These are phyloP conservation scores for Sarcomyxa edulis DNA, from an alignment of 768 basidiomycete species.

Conservation along the genomic window DNA sequence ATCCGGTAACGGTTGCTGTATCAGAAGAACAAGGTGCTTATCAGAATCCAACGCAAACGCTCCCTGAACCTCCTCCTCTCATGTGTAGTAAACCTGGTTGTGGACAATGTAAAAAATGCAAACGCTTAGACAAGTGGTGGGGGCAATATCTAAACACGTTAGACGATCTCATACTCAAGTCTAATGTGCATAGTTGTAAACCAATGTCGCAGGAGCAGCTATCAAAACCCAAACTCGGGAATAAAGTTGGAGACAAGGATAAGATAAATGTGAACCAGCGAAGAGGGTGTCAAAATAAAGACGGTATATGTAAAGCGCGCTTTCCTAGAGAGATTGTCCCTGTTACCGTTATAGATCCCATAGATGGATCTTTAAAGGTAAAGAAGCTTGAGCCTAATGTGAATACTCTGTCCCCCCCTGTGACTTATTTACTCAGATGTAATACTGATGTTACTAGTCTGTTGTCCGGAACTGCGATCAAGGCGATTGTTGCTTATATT, in stretches of 20 bases:
- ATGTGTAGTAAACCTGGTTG: conserved; percentile 7
- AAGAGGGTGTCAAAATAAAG: no score
- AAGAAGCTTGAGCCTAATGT: conserved; percentile 26
- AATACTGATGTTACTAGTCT: conserved; percentile 30
- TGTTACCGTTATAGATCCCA: conserved; percentile 19
- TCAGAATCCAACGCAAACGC: conserved; percentile 15
- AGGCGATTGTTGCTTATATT: conserved; percentile 24
- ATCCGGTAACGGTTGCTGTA: no score
- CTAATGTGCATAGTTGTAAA: conserved; percentile 24
- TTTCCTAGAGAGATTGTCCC: conserved; percentile 22
- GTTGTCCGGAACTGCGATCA: conserved; percentile 29
- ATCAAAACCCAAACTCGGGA: conserved; percentile 6
- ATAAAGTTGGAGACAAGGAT: conserved; percentile 19
- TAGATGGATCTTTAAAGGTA: conserved; percentile 20
- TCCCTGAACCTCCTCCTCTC: conserved; percentile 17
- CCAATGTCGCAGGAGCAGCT: conserved; percentile 12
- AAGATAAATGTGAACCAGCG: no score
- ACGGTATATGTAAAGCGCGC: conserved; percentile 22
- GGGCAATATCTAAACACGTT: conserved; percentile 11
- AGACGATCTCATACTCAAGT: conserved; percentile 20
- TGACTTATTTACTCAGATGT: conserved; percentile 25
- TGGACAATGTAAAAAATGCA: conserved; percentile 8
- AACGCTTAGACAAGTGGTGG: conserved; percentile 12
- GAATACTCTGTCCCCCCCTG: conserved; percentile 21
- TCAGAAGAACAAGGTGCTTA: conserved; percentile 14